A percentile compares a stretch with the other conserved stretches of the same genome.
Evolutionary conservation across 176 grass and related monocot genomes (phyloP).

Genomic region (Aechmea fasciata): DNA sequence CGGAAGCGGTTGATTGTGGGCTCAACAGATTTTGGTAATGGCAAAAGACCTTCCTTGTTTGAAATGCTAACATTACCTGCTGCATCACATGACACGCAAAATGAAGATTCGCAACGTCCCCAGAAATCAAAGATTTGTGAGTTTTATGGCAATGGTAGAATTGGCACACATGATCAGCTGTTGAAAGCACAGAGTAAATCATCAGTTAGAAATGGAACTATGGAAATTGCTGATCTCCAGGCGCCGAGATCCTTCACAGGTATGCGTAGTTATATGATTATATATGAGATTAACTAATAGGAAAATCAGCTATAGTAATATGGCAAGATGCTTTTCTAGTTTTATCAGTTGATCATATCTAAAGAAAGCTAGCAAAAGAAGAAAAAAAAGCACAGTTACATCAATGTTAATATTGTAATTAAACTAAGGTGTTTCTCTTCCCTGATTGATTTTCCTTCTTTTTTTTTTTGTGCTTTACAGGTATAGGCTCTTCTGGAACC

Average conservation of each 20-base stretch:
- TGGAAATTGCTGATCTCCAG: slow-evolving; percentile 12
- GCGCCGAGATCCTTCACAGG: slow-evolving; percentile 40
- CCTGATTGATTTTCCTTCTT: neutral
- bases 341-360: neutral
- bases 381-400: neutral
- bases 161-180: slow-evolving; percentile 16
- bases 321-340: slow-evolving; percentile 7
- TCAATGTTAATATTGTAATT: neutral
- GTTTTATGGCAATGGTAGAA: slow-evolving; percentile 25
- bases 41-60: slow-evolving; percentile 36
- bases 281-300: slow-evolving; percentile 4
- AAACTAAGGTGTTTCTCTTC: neutral
- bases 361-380: neutral
- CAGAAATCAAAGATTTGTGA: slow-evolving; percentile 17
- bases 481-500: neutral
- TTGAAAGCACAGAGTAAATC: slow-evolving; percentile 24
- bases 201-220: slow-evolving; percentile 22
- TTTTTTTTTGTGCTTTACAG: slow-evolving; percentile 9
- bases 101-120: slow-evolving; percentile 16
- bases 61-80: slow-evolving; percentile 52
- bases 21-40: slow-evolving; percentile 22
- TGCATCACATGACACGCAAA: slow-evolving; percentile 15
- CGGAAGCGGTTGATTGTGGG: slow-evolving; percentile 11
- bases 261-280: slow-evolving; percentile 6
- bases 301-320: slow-evolving; percentile 8